Conservation (phyloP, 2,329 filamentous ascomycete genomes). For the Sphaerulina musiva region DNA sequence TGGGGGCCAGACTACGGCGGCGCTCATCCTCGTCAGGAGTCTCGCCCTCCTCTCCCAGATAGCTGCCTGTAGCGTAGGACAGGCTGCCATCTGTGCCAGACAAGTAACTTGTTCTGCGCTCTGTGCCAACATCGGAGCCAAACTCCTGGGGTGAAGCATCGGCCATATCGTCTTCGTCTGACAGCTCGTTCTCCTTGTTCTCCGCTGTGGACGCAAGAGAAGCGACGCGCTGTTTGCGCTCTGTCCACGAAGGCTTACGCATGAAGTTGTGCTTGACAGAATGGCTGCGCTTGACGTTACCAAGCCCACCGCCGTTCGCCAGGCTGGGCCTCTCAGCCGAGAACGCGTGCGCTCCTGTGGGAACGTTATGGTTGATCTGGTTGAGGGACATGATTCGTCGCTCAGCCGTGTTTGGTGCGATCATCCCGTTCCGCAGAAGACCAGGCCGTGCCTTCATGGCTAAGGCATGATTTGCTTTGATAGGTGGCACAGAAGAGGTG, state of each 20-base stretch:
- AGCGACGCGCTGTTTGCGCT: constrained; percentile 26
- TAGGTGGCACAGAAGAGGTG: constrained; percentile 29
- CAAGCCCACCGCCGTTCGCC: constrained; percentile 21
- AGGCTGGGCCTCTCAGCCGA: constrained; percentile 24
- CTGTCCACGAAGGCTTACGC: constrained; percentile 32
- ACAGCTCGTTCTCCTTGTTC: constrained; percentile 46
- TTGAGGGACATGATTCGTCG: constrained; percentile 84
- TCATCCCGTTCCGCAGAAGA: constrained; percentile 36
- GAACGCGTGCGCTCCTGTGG: constrained; percentile 41
- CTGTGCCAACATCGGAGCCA: constrained; percentile 19
- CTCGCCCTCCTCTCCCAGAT: constrained; percentile 26
- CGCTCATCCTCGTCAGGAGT: constrained; percentile 28
- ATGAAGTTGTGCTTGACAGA: constrained; percentile 32
- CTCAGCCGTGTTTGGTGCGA: constrained; percentile 35
- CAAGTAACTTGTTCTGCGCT: constrained; percentile 24
- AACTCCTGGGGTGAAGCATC: constrained; percentile 21
- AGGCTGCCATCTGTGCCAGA: constrained; percentile 17
- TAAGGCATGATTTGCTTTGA: constrained; percentile 34
- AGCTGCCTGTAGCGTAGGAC: constrained; percentile 29
- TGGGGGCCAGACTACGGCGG: constrained; percentile 39
- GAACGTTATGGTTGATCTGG: constrained; percentile 74
- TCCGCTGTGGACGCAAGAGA: constrained; percentile 13
- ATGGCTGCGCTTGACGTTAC: constrained; percentile 33
- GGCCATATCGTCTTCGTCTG: constrained; percentile 38
- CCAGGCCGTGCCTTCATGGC: constrained; percentile 46